These are phyloP conservation scores for Astrothelium subdiscretum DNA, from an alignment of 495 filamentous ascomycete species.

Conservation along the genomic window DNA sequence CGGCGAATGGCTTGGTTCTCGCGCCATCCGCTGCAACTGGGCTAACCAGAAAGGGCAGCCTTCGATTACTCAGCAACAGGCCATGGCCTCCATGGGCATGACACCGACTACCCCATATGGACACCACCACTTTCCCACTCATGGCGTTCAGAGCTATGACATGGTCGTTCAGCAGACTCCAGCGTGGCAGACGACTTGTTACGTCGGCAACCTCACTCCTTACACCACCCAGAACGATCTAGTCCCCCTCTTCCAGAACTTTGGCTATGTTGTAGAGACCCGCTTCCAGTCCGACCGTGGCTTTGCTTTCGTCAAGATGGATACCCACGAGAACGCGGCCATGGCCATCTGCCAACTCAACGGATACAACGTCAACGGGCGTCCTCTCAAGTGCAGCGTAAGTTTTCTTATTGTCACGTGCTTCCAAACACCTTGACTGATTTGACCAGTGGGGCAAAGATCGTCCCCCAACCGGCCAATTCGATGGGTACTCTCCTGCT, in stretches of 20 bases:
- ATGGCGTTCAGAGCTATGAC: conserved; percentile 92
- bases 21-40: conserved; percentile 99
- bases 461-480: conserved; percentile 76
- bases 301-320: conserved; percentile 99
- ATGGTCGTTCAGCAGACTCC: conserved; percentile 98
- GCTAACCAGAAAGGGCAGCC: conserved; percentile 99
- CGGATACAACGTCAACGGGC: conserved; percentile 93
- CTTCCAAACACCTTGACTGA: conserved; percentile 20
- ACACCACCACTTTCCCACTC: conserved; percentile 95
- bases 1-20: conserved; percentile 97
- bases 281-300: conserved; percentile 96
- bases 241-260: conserved; percentile 94
- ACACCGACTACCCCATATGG: conserved; percentile 93
- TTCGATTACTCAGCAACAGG: conserved; percentile 93
- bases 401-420: conserved; percentile 26
- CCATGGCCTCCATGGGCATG: conserved; percentile 97
- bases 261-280: conserved; percentile 92
- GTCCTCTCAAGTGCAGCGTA: conserved; percentile 97
- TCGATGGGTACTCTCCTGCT: conserved; percentile 73
- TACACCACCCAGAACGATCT: conserved; percentile 96
- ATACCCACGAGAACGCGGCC: conserved; percentile 92
- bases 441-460: conserved; percentile 88
- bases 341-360: conserved; percentile 98
- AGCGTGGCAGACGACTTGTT: conserved; percentile 96
- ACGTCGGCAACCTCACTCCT: conserved; percentile 94